Evolutionary conservation across 805 yeast species (phyloP), one percentile per base, ranked within the genome.

Genomic region (Starmerella stellata): DNA sequence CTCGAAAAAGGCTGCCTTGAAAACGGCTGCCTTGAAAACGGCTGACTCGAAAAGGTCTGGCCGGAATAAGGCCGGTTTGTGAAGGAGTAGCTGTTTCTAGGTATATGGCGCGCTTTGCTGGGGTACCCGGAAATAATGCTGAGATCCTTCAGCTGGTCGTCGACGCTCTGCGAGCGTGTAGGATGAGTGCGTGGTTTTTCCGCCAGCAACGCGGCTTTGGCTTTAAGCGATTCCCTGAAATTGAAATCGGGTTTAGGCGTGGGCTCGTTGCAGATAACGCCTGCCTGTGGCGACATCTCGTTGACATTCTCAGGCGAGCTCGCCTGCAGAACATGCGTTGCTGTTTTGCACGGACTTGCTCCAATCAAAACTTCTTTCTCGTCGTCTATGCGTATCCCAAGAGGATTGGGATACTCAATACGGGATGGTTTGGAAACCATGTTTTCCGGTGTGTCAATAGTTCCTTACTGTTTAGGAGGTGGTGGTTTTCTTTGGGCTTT

Each of bases 301-400:
- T 25, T 25, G 14, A n/a, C n/a, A n/a, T n/a, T n/a, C n/a, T n/a
- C n/a, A n/a, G n/a, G n/a, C n/a, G 9, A 7, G 25, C 25, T 23
- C 25, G 7, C 9, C 19, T n/a, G 7, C 16, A 8, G 9, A 17
- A 29, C 32, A 29, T 29, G 32, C 32, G 7, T 15, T 5, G 32
- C 32, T 8, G 14, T 32, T 23, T 38, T 25, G 13, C 45, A 42
- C 16, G 48, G 45, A 2, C 38, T 21, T 23, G 33, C 34, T 4
- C 41, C 46, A 9, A 48, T 27, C 11, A 56, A 48, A 32, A 55
- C 38, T 36, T 57, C 61, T 5, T 55, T 34, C 21, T 61, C 62
- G 45, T 58, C 61, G 17, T 19, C 33, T 28, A 52, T 45, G 25
- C 53, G 51, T 19, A 58, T 58, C 32, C 57, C 57, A 31, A 58